Evolutionary conservation across 1,139 yeast species (phyloP).

Genomic region (Martiniozyma asiatica): DNA sequence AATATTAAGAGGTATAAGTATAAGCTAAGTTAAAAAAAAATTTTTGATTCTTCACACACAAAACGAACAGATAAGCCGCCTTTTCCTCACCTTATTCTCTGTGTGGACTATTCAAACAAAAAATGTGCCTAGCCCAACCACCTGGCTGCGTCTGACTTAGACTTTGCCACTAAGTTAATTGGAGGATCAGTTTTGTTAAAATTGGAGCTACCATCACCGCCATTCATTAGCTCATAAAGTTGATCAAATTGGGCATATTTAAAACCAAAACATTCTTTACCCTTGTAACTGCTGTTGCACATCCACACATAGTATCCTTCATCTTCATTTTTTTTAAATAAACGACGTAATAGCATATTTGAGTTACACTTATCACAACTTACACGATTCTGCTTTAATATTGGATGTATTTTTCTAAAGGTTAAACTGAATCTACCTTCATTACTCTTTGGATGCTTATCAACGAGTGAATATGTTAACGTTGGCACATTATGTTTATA

Average conservation of each 20-base stretch:
- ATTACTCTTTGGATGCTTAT: conserved; percentile 36
- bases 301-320: conserved; percentile 45
- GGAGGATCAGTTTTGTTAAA: conserved; percentile 6
- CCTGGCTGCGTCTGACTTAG: neutral
- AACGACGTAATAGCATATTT: conserved; percentile 36
- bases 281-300: conserved; percentile 30
- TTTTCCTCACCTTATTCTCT: too few relatives aligned
- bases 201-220: conserved; percentile 1
- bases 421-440: conserved; percentile 48
- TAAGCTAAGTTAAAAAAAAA: too few relatives aligned
- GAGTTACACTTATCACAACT: conserved; percentile 35
- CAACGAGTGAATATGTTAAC: conserved; percentile 22
- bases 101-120: too few relatives aligned
- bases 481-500: conserved; percentile 48
- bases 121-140: conserved; percentile 1
- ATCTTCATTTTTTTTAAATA: conserved; percentile 28
- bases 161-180: neutral
- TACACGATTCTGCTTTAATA: conserved; percentile 30
- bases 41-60: too few relatives aligned
- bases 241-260: conserved; percentile 35
- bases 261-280: conserved; percentile 32
- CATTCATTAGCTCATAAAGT: conserved; percentile 12
- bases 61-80: too few relatives aligned
- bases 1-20: too few relatives aligned
- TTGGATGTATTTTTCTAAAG: conserved; percentile 38